Percentiles rank a stretch among this genome's conserved stretches.
Evolutionary conservation across 2,329 filamentous ascomycete species (phyloP).

Genomic region (Aspergillus jensenii): DNA sequence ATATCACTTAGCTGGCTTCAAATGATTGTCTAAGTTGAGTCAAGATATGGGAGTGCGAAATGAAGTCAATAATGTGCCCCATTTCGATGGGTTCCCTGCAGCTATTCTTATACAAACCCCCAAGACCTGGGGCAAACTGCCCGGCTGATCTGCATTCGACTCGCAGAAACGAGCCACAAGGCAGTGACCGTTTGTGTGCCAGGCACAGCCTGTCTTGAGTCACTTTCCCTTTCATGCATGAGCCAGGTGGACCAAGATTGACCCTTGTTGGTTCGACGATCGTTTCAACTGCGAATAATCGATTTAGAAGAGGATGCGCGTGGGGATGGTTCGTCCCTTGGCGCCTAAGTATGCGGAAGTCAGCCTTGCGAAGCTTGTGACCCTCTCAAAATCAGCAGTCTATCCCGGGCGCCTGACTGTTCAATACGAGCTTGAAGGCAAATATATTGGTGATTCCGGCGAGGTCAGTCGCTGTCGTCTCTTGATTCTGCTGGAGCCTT

Average conservation of each 20-base stretch:
- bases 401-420: slow-evolving; percentile 3
- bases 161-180: slow-evolving; percentile 15
- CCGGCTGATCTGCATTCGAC: slow-evolving; percentile 14
- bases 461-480: not conserved
- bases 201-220: slow-evolving; percentile 16
- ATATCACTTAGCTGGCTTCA: not conserved
- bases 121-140: not conserved
- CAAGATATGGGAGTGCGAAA: not conserved
- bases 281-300: slow-evolving; percentile 1
- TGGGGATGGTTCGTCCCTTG: slow-evolving; percentile 11
- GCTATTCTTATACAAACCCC: slow-evolving; percentile 11
- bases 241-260: slow-evolving; percentile 19
- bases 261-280: not conserved
- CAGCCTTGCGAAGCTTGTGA: slow-evolving; percentile 20
- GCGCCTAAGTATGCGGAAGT: slow-evolving; percentile 12
- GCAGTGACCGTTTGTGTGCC: slow-evolving; percentile 13
- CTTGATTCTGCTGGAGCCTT: not conserved
- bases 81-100: not conserved
- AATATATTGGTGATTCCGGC: not conserved
- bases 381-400: slow-evolving; percentile 17
- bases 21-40: not conserved
- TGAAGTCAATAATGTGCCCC: not conserved
- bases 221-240: slow-evolving; percentile 11
- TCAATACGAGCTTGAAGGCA: not conserved
- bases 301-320: not conserved